Conservation (phyloP, 1,139 yeast species). For the Sugiyamaella castrensis region DNA sequence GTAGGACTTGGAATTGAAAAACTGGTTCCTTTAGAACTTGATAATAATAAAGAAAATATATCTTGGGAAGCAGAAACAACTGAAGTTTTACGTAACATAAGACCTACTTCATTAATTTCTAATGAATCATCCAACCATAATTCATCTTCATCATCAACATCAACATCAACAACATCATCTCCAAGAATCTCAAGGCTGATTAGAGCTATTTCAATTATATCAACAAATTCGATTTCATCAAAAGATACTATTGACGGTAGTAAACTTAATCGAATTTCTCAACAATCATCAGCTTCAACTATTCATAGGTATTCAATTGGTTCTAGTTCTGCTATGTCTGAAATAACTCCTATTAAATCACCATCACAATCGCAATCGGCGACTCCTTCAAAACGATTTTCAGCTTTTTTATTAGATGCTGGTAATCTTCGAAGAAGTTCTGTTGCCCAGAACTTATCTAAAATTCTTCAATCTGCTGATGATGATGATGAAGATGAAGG, state of each 20-base stretch:
- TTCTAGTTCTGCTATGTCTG: slow-evolving; percentile 15
- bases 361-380: background rate
- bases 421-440: slow-evolving; percentile 14
- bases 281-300: slow-evolving; percentile 28
- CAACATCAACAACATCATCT: slow-evolving; percentile 16
- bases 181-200: slow-evolving; percentile 19
- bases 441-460: slow-evolving; percentile 12
- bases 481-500: slow-evolving; percentile 8
- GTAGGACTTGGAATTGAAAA: slow-evolving; percentile 23
- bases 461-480: slow-evolving; percentile 9
- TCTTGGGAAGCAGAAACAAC: slow-evolving; percentile 27
- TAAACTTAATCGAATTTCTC: slow-evolving; percentile 25
- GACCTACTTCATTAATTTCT: slow-evolving; percentile 16
- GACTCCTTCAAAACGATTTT: slow-evolving; percentile 3
- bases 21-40: slow-evolving; percentile 19
- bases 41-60: slow-evolving; percentile 21
- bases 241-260: slow-evolving; percentile 24
- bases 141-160: background rate
- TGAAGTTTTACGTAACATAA: slow-evolving; percentile 21
- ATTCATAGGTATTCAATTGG: slow-evolving; percentile 24
- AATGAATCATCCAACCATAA: background rate
- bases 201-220: slow-evolving; percentile 25
- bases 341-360: background rate
- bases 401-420: slow-evolving; percentile 6
- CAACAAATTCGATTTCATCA: slow-evolving; percentile 23